Percentiles rank a stretch among this genome's conserved stretches.
Conservation (phyloP, 345 rosid genomes). For the Eucalyptus cladocalyx region DNA sequence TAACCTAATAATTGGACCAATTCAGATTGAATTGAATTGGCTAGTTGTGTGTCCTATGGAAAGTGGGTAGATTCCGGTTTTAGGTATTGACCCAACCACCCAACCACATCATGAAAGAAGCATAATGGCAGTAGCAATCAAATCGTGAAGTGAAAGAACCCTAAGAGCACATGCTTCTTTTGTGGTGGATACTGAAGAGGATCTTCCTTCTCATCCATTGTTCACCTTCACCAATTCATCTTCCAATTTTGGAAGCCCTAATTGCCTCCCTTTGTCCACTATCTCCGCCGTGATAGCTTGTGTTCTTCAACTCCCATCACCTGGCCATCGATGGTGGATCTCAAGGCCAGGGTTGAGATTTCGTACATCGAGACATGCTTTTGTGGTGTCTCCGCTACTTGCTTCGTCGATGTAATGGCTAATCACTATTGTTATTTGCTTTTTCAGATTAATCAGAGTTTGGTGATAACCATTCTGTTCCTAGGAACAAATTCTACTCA, state of each 20-base stretch:
- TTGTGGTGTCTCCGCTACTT: conserved; percentile 90
- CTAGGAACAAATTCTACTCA: too few species aligned
- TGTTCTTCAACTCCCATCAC: neutral
- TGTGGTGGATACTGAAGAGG: neutral
- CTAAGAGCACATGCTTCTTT: neutral
- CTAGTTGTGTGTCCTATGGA: too few species aligned
- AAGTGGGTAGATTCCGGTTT: too few species aligned
- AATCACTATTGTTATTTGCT: neutral
- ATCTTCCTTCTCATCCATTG: neutral
- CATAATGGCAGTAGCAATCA: neutral
- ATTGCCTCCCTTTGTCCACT: neutral
- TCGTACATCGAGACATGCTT: conserved; percentile 70
- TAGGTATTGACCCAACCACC: too few species aligned
- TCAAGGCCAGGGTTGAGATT: conserved; percentile 33
- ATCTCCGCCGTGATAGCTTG: neutral
- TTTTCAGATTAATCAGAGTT: too few species aligned
- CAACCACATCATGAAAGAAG: too few species aligned
- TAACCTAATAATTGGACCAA: too few species aligned
- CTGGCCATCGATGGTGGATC: neutral
- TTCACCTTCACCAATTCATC: neutral
- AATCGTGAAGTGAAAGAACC: neutral
- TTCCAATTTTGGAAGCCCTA: neutral
- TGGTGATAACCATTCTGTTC: too few species aligned
- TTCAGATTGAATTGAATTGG: too few species aligned
- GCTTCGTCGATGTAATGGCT: conserved; percentile 66